Evolutionary conservation across 2,329 filamentous ascomycete genomes (phyloP).

Genomic region (Fusarium sp.): DNA sequence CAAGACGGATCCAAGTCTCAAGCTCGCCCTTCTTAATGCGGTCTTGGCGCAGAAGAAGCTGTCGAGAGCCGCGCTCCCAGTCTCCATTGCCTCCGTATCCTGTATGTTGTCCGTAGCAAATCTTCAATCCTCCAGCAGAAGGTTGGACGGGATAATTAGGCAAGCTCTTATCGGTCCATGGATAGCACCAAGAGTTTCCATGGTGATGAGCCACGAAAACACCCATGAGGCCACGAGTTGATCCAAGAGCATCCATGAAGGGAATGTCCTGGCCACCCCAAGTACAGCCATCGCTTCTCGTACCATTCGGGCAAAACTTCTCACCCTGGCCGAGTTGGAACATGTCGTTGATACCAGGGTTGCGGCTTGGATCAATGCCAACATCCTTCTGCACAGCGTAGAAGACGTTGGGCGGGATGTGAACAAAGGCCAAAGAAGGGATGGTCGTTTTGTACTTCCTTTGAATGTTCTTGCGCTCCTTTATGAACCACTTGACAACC

Average conservation of each 20-base stretch:
- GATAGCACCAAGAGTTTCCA: slow-evolving; percentile 61
- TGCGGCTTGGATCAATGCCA: slow-evolving; percentile 47
- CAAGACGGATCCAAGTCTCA: slow-evolving; percentile 68
- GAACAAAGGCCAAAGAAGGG: slow-evolving; percentile 58
- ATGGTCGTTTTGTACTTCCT: slow-evolving; percentile 45
- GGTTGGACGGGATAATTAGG: slow-evolving; percentile 6
- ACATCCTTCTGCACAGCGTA: slow-evolving; percentile 48
- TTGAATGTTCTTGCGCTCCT: slow-evolving; percentile 32
- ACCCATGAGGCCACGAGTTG: slow-evolving; percentile 60
- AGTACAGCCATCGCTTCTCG: slow-evolving; percentile 48
- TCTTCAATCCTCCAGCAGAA: slow-evolving; percentile 43
- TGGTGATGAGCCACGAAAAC: slow-evolving; percentile 72
- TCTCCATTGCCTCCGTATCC: slow-evolving; percentile 73
- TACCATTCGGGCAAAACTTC: slow-evolving; percentile 55
- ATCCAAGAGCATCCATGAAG: slow-evolving; percentile 67
- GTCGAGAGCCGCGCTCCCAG: slow-evolving; percentile 65
- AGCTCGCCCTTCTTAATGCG: slow-evolving; percentile 57
- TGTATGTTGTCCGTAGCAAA: slow-evolving; percentile 68
- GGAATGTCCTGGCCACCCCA: slow-evolving; percentile 60
- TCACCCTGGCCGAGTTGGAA: slow-evolving; percentile 53
- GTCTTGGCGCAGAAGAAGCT: slow-evolving; percentile 24
- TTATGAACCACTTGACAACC: slow-evolving; percentile 56
- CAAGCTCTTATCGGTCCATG: slow-evolving; percentile 40
- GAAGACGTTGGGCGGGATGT: slow-evolving; percentile 57
- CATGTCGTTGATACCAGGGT: slow-evolving; percentile 58